Evolutionary conservation across 805 yeast species (phyloP), one percentile per base, ranked within the genome.

Genomic region (Diddensiella santjacobensis): DNA sequence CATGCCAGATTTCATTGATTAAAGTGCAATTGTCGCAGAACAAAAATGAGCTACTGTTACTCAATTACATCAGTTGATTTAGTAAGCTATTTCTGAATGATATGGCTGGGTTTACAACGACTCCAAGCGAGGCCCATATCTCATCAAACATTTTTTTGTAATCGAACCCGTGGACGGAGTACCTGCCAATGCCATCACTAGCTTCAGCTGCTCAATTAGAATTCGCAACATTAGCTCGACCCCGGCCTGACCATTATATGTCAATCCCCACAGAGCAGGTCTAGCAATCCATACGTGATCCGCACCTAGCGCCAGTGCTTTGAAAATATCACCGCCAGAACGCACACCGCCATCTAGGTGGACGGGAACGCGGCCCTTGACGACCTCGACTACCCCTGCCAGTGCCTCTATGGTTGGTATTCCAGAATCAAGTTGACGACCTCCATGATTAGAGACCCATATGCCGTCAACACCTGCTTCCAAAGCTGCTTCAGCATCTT

Each of bases 381-480:
- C 67, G n/a, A 63, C 67, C 23, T 47, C 60, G 4, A 61, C 67
- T 13, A 79, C 73, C 50, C 81, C 83, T 1, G 78, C 78, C 46
- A 84, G 69, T 2, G 83, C 78, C 59, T 84, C 88, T 15, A 84
- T 69, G 2, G 87, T 79, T 0, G 88, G 75, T 50, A 74, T 68
- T 0, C 82, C 72, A 36, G 73, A 77, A 55, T 84, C 90, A 36
- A 84, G 69, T 59, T 83, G 88, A 46, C 88, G 70, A 8, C 88
- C 90, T 20, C 88, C 89, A 62, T 83, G 87, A 59, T 84, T 83
- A 8, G 87, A 81, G 11, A 84, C 68, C 47, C 83, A 74, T 22
- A 81, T 78, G 3, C 87, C 89, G 44, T 77, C 77, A 26, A 79
- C 75, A 0, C 85, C 86, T 47, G 75, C 66, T 48, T 77, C 76